Conservation (phyloP, 139 green algal genomes). For the Tetradesmus lagerheimii region DNA sequence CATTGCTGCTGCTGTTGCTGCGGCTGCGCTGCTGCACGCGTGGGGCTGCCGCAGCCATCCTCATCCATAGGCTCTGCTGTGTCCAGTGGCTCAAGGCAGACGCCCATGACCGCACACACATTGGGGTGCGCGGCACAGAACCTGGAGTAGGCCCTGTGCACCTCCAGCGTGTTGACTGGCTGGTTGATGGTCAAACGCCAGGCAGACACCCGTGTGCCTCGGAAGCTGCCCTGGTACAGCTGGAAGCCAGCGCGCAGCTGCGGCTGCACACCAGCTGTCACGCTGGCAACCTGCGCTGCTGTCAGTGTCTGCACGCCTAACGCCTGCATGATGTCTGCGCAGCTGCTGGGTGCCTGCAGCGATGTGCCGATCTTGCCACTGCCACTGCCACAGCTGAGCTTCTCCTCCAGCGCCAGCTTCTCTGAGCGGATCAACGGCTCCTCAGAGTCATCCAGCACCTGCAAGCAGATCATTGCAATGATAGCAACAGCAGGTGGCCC, state of each 20-base stretch:
- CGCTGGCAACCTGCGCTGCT: constrained; percentile 53
- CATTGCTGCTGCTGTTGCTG: constrained; percentile 1
- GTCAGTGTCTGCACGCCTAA: constrained; percentile 64
- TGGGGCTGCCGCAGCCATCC: constrained; percentile 30
- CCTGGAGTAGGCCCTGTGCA: constrained; percentile 58
- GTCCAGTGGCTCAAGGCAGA: constrained; percentile 64
- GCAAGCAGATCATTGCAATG: neutral
- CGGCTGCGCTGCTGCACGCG: neutral
- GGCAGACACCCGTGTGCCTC: constrained; percentile 47
- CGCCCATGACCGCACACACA: constrained; percentile 64
- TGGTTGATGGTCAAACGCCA: constrained; percentile 63
- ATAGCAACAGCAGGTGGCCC: neutral
- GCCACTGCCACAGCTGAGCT: neutral
- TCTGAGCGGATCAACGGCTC: constrained; percentile 38
- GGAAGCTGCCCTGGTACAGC: constrained; percentile 26
- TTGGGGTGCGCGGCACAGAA: constrained; percentile 71
- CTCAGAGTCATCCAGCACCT: constrained; percentile 44
- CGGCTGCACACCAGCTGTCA: constrained; percentile 53
- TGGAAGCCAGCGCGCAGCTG: constrained; percentile 43
- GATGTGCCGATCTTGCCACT: constrained; percentile 39
- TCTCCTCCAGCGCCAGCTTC: constrained; percentile 11
- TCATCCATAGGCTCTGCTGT: constrained; percentile 47
- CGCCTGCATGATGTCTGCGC: constrained; percentile 12
- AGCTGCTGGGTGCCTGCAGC: neutral
- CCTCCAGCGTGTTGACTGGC: constrained; percentile 58